Base-by-base conservation (phyloP, 257 asterid genomes). In the Voacanga thouarsii region DNA sequence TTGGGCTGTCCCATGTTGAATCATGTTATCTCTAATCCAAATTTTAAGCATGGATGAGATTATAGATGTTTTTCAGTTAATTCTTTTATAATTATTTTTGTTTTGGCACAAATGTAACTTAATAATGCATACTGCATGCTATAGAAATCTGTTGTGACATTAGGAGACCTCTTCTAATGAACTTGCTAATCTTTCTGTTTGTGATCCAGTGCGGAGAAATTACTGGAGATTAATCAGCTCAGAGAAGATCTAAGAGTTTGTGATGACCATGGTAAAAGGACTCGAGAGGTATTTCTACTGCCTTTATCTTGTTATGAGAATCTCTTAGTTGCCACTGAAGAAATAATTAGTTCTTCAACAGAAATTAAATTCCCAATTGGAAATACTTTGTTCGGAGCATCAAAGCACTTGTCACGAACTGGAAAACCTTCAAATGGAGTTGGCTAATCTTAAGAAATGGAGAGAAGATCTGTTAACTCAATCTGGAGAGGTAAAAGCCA, bases 371-470 rank as follows among this genome's bases (percentile, higher is more conserved):
- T 76, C 83, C 43, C 85, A 84, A 79, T 76, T 51, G 65, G 80
- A 83, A 59, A 63, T 76, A 50, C 82, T 84, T 47, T 66, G 74
- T 19, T 75, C 81, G 39, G 80, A 87, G 68, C 77, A 81, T 83
- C 78, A 55, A 53, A 72, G 44, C 72, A 30, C 82, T 30, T 61
- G 79, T 28, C 86, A 85, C 77, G 86, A 87, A 81, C 81, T 86
- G 23, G 89, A 84, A 72, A 85, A 76, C 65, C 84, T 89, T 71
- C 84, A 80, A 79, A 77, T 85, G 87, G 93, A 90, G 80, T 72
- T 89, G 81, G 78, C 78, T 76, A 83, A 26, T 77, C 86, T 88
- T 51, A 82, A 79, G 82, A 84, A 88, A 78, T 94, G 86, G 81
- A 87, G 83, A 82, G 89, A 82, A 75, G 72, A 78, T 78, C 80